Conservation (phyloP, 2,329 filamentous ascomycete genomes). For the Furcasterigmium sp. region DNA sequence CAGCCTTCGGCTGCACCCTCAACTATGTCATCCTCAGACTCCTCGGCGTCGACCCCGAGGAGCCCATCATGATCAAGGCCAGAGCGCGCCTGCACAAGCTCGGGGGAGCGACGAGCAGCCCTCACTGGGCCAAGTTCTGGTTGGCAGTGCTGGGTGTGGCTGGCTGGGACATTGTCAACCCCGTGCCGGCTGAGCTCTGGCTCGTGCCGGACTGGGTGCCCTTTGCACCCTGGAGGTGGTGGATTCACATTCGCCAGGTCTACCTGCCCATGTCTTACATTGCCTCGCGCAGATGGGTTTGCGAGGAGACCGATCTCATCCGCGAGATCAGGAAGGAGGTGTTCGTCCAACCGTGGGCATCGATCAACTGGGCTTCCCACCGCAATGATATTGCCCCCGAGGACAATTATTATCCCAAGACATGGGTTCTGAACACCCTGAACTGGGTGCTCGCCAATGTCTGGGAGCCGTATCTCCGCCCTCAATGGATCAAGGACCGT, state of each 20-base stretch:
- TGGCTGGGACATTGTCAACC: slow-evolving; percentile 91
- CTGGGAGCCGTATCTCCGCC: slow-evolving; percentile 73
- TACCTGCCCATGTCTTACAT: slow-evolving; percentile 88
- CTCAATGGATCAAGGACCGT: slow-evolving; percentile 56
- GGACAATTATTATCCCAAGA: slow-evolving; percentile 94
- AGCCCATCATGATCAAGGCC: slow-evolving; percentile 80
- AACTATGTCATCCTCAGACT: slow-evolving; percentile 82
- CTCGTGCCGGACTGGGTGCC: slow-evolving; percentile 87
- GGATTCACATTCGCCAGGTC: slow-evolving; percentile 98
- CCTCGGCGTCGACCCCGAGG: slow-evolving; percentile 76
- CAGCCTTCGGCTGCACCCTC: slow-evolving; percentile 82
- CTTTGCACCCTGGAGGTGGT: slow-evolving; percentile 89
- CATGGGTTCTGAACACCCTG: slow-evolving; percentile 70
- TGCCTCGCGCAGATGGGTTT: slow-evolving; percentile 77
- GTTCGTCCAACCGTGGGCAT: slow-evolving; percentile 71
- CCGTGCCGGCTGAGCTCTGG: slow-evolving; percentile 91
- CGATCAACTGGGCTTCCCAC: slow-evolving; percentile 71
- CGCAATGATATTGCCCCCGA: slow-evolving; percentile 74
- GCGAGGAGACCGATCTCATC: slow-evolving; percentile 70
- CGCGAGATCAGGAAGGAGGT: slow-evolving; percentile 72
- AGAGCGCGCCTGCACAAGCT: slow-evolving; percentile 76
- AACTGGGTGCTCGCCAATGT: slow-evolving; percentile 78
- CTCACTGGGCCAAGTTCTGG: slow-evolving; percentile 98
- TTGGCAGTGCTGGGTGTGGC: slow-evolving; percentile 77
- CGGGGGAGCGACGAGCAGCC: slow-evolving; percentile 76